Conservation (phyloP, 106 monocot genomes). For the Xerophyta viscosa region DNA sequence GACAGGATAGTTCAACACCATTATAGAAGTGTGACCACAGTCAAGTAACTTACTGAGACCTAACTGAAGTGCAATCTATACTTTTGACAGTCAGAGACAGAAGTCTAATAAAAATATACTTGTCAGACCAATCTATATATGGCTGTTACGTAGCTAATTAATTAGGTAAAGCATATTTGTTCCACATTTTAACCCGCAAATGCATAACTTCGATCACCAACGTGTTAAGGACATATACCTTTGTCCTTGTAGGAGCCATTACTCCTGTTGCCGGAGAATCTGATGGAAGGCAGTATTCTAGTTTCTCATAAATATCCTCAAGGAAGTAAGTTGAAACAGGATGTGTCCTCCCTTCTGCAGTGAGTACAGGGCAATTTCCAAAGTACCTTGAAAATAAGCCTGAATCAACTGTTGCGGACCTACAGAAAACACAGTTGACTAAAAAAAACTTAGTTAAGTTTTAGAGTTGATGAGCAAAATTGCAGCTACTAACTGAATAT, state of each 20-base stretch:
- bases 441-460: no score
- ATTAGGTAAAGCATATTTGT: no score
- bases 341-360: conserved; percentile 84
- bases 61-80: no score
- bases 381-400: conserved; percentile 77
- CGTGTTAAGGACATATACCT: conserved; percentile 20
- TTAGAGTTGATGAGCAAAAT: not conserved
- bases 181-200: no score
- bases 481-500: not conserved
- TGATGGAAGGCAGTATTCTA: conserved; percentile 72
- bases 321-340: conserved; percentile 76
- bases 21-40: no score
- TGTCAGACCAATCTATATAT: no score
- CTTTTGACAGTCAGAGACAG: no score
- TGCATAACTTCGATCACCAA: no score
- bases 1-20: no score
- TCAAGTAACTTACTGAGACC: no score
- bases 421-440: conserved; percentile 18
- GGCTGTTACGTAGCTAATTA: no score
- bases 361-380: conserved; percentile 80
- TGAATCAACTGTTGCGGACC: conserved; percentile 95
- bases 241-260: conserved; percentile 30
- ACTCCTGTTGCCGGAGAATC: conserved; percentile 81
- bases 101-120: no score
- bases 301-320: conserved; percentile 86